These are phyloP conservation scores for Graphilbum sp. DNA, from an alignment of 2,329 filamentous ascomycete species.

Conservation along the genomic window DNA sequence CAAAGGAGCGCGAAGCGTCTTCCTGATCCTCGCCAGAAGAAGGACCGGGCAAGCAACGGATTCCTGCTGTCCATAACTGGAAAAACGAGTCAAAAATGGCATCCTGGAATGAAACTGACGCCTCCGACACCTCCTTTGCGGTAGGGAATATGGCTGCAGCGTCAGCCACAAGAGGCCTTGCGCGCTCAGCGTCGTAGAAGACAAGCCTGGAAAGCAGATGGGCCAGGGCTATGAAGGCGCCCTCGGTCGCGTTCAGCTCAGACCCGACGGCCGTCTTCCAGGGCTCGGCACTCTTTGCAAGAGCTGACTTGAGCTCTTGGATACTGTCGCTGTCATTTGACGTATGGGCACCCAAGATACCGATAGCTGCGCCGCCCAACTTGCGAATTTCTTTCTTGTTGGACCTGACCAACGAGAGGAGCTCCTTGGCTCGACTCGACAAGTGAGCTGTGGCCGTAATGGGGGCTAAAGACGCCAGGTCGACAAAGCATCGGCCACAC, in stretches of 20 bases:
- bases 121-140: conserved; percentile 8
- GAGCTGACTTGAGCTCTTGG: conserved; percentile 22
- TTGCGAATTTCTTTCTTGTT: conserved; percentile 55
- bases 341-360: conserved; percentile 58
- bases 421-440: conserved; percentile 27
- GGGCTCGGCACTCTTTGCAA: conserved; percentile 27
- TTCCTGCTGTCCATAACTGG: conserved; percentile 26
- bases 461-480: conserved; percentile 27
- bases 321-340: conserved; percentile 24
- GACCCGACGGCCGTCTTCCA: conserved; percentile 34
- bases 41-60: conserved; percentile 16
- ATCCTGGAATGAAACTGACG: conserved; percentile 21
- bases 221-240: conserved; percentile 27
- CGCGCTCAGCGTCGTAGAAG: conserved; percentile 19
- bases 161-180: not conserved
- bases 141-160: conserved; percentile 4
- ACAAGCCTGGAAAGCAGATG: conserved; percentile 26
- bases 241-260: conserved; percentile 29
- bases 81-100: conserved; percentile 26
- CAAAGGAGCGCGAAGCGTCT: conserved; percentile 22
- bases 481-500: conserved; percentile 35
- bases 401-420: conserved; percentile 48
- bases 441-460: conserved; percentile 28
- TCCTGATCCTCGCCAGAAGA: conserved; percentile 6
- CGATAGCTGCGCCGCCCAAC: conserved; percentile 53